Evolutionary conservation across 2,329 filamentous ascomycete genomes (phyloP), one percentile per base, ranked within the genome.

Genomic region (Aspergillus pseudotamarii): DNA sequence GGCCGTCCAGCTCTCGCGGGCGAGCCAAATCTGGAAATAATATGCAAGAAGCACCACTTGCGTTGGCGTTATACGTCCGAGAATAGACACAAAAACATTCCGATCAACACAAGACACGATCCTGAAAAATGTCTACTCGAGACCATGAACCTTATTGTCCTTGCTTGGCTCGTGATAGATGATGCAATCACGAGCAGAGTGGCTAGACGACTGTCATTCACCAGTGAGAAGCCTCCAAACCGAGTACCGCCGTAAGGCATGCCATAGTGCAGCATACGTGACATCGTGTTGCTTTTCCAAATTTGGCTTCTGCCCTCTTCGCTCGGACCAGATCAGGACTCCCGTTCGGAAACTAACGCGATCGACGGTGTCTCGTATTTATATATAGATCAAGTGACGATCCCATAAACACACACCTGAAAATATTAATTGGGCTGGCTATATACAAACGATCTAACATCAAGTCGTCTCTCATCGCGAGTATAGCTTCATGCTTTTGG

Each of bases 361-460:
- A 68, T 60, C 57, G 57, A 57, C 57, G 41, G 30, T 32, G 62
- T 61, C 64, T 66, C 66, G 66, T 68, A 59, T 68, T 66, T 65
- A 68, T 66, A 63, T 66, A 63, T 68, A 68, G 66, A 63, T 26
- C 28, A 57, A 57, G 54, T 21, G 62, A 60, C 61, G 59, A 64
- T 64, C 61, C 60, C 59, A 36, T 6, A 58, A 38, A 21, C 46
- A 34, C 28, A 30, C 6, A n/a, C 53, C 46, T 36, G 48, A 32
- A 19, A 45, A 26, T 5, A 11, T 63, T 30, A 19, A 46, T 23
- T n/a, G 14, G 21, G 9, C 6, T 26, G 23, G 28, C 14, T 19
- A 30, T 8, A 38, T 30, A n/a, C 14, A 45, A 21, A 21, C 23
- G 12, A n/a, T 36, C 2, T 50, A 21, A 16, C 26, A 10, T 19